Conservation (phyloP, 2,329 filamentous ascomycete genomes). For the Xylaria sp. region DNA sequence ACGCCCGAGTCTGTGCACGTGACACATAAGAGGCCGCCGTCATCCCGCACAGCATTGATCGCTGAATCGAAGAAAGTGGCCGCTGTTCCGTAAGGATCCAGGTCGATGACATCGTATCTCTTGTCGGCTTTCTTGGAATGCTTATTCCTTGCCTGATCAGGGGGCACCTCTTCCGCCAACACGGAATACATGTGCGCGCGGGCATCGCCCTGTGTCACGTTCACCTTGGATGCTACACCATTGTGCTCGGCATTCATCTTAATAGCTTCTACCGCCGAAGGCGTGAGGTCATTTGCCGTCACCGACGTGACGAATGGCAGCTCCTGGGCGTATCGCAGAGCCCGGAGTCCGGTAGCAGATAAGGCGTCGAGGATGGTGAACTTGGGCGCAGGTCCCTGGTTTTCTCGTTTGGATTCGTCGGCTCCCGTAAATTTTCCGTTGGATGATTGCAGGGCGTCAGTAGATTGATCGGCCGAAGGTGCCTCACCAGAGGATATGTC, state of each 20-base stretch:
- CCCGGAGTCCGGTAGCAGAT: conserved; percentile 89
- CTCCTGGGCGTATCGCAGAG: conserved; percentile 88
- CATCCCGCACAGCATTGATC: conserved; percentile 77
- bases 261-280: conserved; percentile 78
- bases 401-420: conserved; percentile 18
- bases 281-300: conserved; percentile 87
- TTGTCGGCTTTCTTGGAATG: conserved; percentile 48
- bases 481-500: conserved; percentile 8
- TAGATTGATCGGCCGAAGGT: conserved; percentile 4
- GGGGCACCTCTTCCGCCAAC: conserved; percentile 56
- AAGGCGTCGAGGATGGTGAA: conserved; percentile 94
- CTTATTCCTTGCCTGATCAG: conserved; percentile 42
- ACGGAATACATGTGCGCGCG: conserved; percentile 87
- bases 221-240: conserved; percentile 69
- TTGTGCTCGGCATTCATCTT: conserved; percentile 85
- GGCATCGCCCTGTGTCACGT: conserved; percentile 78
- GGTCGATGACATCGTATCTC: conserved; percentile 90
- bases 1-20: conserved; percentile 97
- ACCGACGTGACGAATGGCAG: conserved; percentile 81
- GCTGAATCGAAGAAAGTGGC: conserved; percentile 91
- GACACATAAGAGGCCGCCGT: conserved; percentile 89
- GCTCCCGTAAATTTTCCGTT: conserved; percentile 15
- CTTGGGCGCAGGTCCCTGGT: conserved; percentile 40
- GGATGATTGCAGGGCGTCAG: conserved; percentile 19
- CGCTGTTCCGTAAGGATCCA: conserved; percentile 94